These are phyloP conservation scores for Polyplosphaeria fusca DNA, from an alignment of 495 filamentous ascomycete genomes.

Conservation along the genomic window DNA sequence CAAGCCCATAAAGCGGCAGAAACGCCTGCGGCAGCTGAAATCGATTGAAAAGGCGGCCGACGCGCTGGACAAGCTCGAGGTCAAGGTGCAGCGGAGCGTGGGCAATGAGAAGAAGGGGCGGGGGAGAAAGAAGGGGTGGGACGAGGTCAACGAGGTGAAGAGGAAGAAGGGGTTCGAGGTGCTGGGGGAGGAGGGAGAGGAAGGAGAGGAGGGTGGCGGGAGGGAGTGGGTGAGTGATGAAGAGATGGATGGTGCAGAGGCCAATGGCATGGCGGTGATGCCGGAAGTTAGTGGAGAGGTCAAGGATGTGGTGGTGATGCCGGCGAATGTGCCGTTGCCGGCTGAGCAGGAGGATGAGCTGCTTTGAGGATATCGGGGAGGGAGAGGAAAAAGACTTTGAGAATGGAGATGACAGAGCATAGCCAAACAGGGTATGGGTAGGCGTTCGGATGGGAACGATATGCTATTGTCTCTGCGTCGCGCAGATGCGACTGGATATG, in stretches of 20 bases:
- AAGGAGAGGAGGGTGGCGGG: slow-evolving; percentile 20
- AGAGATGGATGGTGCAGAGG: slow-evolving; percentile 35
- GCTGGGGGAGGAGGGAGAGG: slow-evolving; percentile 17
- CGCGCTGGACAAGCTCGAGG: slow-evolving; percentile 64
- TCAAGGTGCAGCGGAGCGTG: slow-evolving; percentile 66
- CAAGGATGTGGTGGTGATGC: slow-evolving; percentile 3
- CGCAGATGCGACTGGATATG: too few relatives aligned
- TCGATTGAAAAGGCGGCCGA: slow-evolving; percentile 70
- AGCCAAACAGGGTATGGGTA: too few relatives aligned
- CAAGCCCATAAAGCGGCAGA: slow-evolving; percentile 59
- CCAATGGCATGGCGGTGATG: background rate
- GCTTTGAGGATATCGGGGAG: slow-evolving; percentile 1
- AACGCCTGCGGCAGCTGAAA: slow-evolving; percentile 65
- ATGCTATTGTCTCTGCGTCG: too few relatives aligned
- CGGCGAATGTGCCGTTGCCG: slow-evolving; percentile 24
- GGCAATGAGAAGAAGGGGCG: slow-evolving; percentile 59
- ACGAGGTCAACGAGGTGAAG: slow-evolving; percentile 31
- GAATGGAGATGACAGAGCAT: background rate
- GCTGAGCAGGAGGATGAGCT: slow-evolving; percentile 27
- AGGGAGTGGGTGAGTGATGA: slow-evolving; percentile 42
- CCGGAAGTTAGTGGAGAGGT: slow-evolving; percentile 7
- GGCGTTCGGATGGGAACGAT: too few relatives aligned
- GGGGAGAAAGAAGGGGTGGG: slow-evolving; percentile 36
- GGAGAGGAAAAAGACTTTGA: background rate
- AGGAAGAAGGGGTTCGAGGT: slow-evolving; percentile 19